phyloP scores from a whole-genome alignment of 2,329 filamentous ascomycete genomes.

The Monosporascus sp. region DNA sequence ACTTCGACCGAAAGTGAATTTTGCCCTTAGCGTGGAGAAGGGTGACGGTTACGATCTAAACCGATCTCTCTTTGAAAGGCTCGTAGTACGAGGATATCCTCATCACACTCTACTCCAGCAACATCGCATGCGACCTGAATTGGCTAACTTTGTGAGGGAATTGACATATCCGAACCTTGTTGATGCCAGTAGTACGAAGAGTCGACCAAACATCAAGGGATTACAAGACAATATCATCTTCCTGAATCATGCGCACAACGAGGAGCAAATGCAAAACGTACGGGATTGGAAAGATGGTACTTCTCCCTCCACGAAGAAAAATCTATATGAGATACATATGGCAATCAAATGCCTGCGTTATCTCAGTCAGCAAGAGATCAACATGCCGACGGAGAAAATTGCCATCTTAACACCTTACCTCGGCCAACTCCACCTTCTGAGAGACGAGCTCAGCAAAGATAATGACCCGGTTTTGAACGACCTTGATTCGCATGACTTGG shows the following conservation, averaged over 20 bases:
- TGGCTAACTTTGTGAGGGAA: constrained; percentile 51
- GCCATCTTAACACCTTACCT: constrained; percentile 69
- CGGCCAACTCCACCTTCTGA: constrained; percentile 57
- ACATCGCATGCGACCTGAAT: constrained; percentile 64
- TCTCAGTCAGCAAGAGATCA: constrained; percentile 66
- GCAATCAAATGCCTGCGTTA: constrained; percentile 60
- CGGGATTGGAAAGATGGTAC: constrained; percentile 46
- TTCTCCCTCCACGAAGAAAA: constrained; percentile 51
- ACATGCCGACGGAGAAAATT: constrained; percentile 46
- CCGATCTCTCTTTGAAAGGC: constrained; percentile 62
- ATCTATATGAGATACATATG: constrained; percentile 62
- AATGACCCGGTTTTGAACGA: constrained; percentile 65
- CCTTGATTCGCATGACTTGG: constrained; percentile 58
- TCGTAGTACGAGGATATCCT: constrained; percentile 50
- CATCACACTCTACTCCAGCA: constrained; percentile 54
- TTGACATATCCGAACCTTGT: constrained; percentile 58
- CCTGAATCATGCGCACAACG: constrained; percentile 52
- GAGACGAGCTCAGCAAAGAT: constrained; percentile 44
- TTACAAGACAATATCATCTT: constrained; percentile 58
- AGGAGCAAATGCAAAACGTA: constrained; percentile 38
- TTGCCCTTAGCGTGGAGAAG: constrained; percentile 54
- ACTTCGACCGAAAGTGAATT: constrained; percentile 62
- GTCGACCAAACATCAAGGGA: constrained; percentile 45
- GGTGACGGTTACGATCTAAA: constrained; percentile 63
- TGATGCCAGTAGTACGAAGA: constrained; percentile 46